A percentile compares a stretch with the other conserved stretches of the same genome.
phyloP scores from a whole-genome alignment of 768 basidiomycete species.

The Naganishia randhawae region DNA sequence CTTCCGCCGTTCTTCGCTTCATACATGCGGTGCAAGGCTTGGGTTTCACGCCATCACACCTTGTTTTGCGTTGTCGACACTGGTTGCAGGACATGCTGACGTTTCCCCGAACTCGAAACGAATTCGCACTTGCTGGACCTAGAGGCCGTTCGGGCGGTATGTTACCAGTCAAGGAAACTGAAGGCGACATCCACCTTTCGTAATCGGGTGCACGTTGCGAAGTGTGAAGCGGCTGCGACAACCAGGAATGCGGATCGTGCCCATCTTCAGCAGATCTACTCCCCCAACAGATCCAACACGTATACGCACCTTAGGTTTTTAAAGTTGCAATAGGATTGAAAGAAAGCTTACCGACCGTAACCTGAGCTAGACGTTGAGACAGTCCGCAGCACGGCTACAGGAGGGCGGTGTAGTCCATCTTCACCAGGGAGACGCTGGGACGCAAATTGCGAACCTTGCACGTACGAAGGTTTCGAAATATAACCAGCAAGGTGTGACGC shows the following conservation, averaged over 20 bases:
- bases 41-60: conserved; percentile 27
- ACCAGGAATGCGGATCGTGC: background rate
- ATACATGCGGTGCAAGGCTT: conserved; percentile 25
- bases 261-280: background rate
- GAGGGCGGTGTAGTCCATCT: background rate
- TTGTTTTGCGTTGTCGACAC: conserved; percentile 29
- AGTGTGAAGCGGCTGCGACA: background rate
- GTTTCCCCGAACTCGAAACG: background rate
- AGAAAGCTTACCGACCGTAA: background rate
- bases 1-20: conserved; percentile 14
- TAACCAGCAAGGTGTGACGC: conserved; percentile 3
- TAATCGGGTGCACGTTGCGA: background rate
- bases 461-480: background rate
- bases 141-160: background rate
- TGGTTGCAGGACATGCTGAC: conserved; percentile 29
- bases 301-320: background rate
- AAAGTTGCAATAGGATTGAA: background rate
- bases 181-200: background rate
- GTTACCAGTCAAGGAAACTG: background rate
- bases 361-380: background rate
- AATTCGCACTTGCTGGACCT: too few relatives aligned
- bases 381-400: too few relatives aligned
- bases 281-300: background rate
- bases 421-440: background rate
- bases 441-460: background rate